Conservation (phyloP, 2,329 filamentous ascomycete species). For the Herpotrichia juniperi region DNA sequence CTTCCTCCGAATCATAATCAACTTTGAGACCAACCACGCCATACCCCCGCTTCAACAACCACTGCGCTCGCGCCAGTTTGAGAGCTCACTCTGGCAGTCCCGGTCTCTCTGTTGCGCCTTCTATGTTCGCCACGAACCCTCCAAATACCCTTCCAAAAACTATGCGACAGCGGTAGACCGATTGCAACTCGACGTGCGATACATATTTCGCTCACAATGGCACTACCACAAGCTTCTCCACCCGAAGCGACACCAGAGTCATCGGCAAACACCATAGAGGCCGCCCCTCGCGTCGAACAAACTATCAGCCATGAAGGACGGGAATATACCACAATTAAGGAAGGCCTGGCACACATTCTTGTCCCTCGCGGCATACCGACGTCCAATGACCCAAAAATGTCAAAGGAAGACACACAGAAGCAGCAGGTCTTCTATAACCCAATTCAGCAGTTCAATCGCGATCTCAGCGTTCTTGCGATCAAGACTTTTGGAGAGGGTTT, state of each 20-base stretch:
- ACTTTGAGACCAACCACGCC: background rate
- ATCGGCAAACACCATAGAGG: conserved; percentile 29
- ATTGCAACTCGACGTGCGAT: conserved; percentile 27
- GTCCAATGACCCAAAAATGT: conserved; percentile 54
- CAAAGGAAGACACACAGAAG: conserved; percentile 60
- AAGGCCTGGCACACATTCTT: conserved; percentile 72
- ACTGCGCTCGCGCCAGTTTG: background rate
- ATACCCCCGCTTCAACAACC: background rate
- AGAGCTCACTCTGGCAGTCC: conserved; percentile 9
- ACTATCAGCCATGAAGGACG: conserved; percentile 54
- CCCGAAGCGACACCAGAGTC: conserved; percentile 15
- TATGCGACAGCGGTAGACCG: conserved; percentile 29
- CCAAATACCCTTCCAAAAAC: conserved; percentile 17
- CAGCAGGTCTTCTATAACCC: conserved; percentile 96
- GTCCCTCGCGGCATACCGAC: conserved; percentile 61
- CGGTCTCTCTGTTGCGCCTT: conserved; percentile 14
- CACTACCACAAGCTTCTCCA: conserved; percentile 13
- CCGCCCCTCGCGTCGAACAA: conserved; percentile 36
- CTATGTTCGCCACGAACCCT: conserved; percentile 28
- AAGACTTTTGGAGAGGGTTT: conserved; percentile 80
- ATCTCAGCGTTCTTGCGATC: conserved; percentile 91
- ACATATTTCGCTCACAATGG: conserved; percentile 24
- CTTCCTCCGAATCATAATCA: background rate
- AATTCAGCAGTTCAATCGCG: conserved; percentile 98
- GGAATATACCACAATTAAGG: conserved; percentile 66